phyloP scores from a whole-genome alignment of 441 rosid genomes.

The Viola pubescens region DNA sequence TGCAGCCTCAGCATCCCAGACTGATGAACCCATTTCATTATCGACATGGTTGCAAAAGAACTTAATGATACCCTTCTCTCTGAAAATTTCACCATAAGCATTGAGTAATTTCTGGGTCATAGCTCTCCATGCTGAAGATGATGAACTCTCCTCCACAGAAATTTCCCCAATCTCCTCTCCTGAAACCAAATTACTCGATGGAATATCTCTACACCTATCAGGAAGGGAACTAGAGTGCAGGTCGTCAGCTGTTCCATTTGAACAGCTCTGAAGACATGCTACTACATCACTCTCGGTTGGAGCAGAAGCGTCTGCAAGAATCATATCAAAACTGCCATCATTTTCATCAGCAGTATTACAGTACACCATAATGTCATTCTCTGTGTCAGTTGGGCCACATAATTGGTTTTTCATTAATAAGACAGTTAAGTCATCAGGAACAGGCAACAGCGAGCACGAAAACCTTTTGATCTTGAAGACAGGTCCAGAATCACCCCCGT shows the following conservation, averaged over 20 bases:
- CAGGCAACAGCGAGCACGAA: slow-evolving; percentile 54
- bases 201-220: slow-evolving; percentile 23
- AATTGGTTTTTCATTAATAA: slow-evolving; percentile 34
- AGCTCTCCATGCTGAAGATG: slow-evolving; percentile 68
- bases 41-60: slow-evolving; percentile 63
- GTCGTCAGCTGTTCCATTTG: slow-evolving; percentile 24
- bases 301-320: slow-evolving; percentile 60
- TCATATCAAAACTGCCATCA: slow-evolving; percentile 43
- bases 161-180: slow-evolving; percentile 70
- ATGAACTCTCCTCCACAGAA: slow-evolving; percentile 65
- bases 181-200: slow-evolving; percentile 21
- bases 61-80: slow-evolving; percentile 37
- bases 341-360: slow-evolving; percentile 34
- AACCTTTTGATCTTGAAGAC: slow-evolving; percentile 76
- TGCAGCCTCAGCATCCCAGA: slow-evolving; percentile 37
- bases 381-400: slow-evolving; percentile 31
- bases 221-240: slow-evolving; percentile 26
- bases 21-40: slow-evolving; percentile 30
- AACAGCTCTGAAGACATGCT: slow-evolving; percentile 40
- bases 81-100: slow-evolving; percentile 41
- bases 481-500: slow-evolving; percentile 90
- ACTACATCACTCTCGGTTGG: slow-evolving; percentile 62
- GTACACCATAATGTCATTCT: slow-evolving; percentile 21
- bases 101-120: slow-evolving; percentile 57
- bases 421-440: slow-evolving; percentile 67